These are phyloP conservation scores for Scleromitrula shiraiana DNA, from an alignment of 2,329 filamentous ascomycete genomes.

Conservation along the genomic window DNA sequence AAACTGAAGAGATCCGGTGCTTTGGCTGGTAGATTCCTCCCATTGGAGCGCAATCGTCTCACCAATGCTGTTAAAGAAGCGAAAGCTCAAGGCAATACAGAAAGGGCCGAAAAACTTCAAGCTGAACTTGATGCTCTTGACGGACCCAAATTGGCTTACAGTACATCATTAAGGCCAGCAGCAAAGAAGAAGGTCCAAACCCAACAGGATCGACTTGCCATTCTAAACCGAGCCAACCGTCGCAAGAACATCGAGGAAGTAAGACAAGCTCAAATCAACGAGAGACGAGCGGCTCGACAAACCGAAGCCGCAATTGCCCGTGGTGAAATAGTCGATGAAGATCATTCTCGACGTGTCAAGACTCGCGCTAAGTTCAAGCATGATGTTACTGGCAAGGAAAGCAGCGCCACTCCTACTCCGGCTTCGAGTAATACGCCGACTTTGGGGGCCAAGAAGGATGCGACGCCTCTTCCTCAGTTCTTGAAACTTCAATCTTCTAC, in stretches of 20 bases:
- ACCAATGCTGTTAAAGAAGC: slow-evolving; percentile 60
- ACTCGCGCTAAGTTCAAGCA: slow-evolving; percentile 62
- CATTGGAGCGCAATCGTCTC: slow-evolving; percentile 60
- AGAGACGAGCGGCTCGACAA: slow-evolving; percentile 57
- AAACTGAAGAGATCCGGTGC: slow-evolving; percentile 66
- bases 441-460: slow-evolving; percentile 35
- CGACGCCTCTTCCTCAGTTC: slow-evolving; percentile 41
- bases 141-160: slow-evolving; percentile 65
- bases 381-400: slow-evolving; percentile 49
- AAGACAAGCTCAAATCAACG: slow-evolving; percentile 81
- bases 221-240: slow-evolving; percentile 78
- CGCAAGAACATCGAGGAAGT: slow-evolving; percentile 80
- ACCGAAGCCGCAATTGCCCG: slow-evolving; percentile 53
- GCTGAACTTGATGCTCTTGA: slow-evolving; percentile 56
- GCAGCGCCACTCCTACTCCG: slow-evolving; percentile 45
- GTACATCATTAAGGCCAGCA: slow-evolving; percentile 49
- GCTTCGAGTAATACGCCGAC: slow-evolving; percentile 38
- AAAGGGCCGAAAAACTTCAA: slow-evolving; percentile 45
- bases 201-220: slow-evolving; percentile 75
- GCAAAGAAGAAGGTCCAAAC: slow-evolving; percentile 47
- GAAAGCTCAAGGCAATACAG: slow-evolving; percentile 53
- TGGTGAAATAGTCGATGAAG: slow-evolving; percentile 50
- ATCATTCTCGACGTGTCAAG: slow-evolving; percentile 53
- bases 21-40: slow-evolving; percentile 57
- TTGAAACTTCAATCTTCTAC: slow-evolving; percentile 34